Evolutionary conservation across 306 rosid species (phyloP).

Genomic region (Fragaria iinumae): DNA sequence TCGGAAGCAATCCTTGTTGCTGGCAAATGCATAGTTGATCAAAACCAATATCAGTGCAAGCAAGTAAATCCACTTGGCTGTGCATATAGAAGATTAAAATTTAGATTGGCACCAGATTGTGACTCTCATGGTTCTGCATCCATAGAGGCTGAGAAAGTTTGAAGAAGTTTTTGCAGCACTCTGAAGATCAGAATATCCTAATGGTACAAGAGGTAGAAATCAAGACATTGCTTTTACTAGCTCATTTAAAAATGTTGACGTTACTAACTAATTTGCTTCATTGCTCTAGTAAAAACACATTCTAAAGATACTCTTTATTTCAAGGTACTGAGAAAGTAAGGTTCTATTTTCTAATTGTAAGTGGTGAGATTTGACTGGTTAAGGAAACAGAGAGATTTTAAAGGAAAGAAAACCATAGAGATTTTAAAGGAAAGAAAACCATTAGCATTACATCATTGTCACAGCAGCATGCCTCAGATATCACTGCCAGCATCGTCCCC

Average conservation of each 20-base stretch:
- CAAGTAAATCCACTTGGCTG: slow-evolving; percentile 57
- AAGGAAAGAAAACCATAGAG: too few species aligned
- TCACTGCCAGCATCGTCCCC: too few species aligned
- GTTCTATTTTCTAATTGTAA: neutral
- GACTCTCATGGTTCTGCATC: slow-evolving; percentile 25
- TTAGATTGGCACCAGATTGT: slow-evolving; percentile 55
- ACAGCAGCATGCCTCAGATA: too few species aligned
- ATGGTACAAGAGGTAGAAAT: neutral
- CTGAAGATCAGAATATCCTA: neutral
- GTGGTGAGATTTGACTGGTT: too few species aligned
- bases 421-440: too few species aligned
- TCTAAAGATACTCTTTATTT: neutral
- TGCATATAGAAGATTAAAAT: slow-evolving; percentile 61
- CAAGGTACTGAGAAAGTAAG: neutral
- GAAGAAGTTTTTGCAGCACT: neutral
- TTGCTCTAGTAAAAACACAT: neutral
- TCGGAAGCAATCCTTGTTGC: slow-evolving; percentile 58
- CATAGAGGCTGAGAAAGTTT: slow-evolving; percentile 21
- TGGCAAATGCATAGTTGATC: slow-evolving; percentile 57
- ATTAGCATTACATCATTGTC: too few species aligned
- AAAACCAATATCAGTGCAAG: slow-evolving; percentile 50
- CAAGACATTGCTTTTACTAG: neutral
- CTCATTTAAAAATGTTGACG: neutral
- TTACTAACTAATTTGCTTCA: neutral
- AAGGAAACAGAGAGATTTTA: too few species aligned